Percentiles rank a stretch among this genome's conserved stretches.
Evolutionary conservation across 139 green algal species (phyloP).

Genomic region (Chlamydomonas schloesseri): DNA sequence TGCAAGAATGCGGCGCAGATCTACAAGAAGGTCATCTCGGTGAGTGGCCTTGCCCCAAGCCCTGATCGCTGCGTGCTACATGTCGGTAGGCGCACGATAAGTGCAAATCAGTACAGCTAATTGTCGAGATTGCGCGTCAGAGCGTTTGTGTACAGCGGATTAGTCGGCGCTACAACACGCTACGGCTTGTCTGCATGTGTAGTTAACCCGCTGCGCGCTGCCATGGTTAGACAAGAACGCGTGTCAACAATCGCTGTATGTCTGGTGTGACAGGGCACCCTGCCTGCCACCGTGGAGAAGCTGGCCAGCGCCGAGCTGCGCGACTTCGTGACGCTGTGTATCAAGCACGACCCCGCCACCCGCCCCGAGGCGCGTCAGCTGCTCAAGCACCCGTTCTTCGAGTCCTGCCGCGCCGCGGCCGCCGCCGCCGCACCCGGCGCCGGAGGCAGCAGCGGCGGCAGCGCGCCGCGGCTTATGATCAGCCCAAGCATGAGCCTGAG

Average conservation of each 20-base stretch:
- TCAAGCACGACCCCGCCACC: slow-evolving; percentile 70
- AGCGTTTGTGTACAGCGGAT: too few species aligned
- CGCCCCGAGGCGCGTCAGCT: slow-evolving; percentile 90
- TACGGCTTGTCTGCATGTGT: too few species aligned
- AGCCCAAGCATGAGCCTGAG: background rate
- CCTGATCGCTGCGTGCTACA: too few species aligned
- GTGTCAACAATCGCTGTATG: too few species aligned
- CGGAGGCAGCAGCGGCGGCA: background rate
- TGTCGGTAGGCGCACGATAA: too few species aligned
- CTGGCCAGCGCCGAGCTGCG: slow-evolving; percentile 83
- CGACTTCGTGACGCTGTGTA: slow-evolving; percentile 94
- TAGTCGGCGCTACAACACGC: too few species aligned
- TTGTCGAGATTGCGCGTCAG: too few species aligned
- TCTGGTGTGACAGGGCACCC: slow-evolving; percentile 74
- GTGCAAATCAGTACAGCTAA: too few species aligned
- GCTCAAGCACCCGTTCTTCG: slow-evolving; percentile 95
- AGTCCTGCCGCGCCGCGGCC: slow-evolving; percentile 65
- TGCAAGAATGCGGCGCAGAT: slow-evolving; percentile 97
- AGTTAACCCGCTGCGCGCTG: too few species aligned
- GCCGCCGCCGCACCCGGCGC: background rate
- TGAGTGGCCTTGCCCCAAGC: too few species aligned
- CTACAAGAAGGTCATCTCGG: slow-evolving; percentile 90
- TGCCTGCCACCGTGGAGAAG: slow-evolving; percentile 83
- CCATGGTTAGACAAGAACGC: too few species aligned
- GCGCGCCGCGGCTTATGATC: background rate